Base-by-base conservation (phyloP, 257 asterid genomes). In the Ehretia macrophylla region DNA sequence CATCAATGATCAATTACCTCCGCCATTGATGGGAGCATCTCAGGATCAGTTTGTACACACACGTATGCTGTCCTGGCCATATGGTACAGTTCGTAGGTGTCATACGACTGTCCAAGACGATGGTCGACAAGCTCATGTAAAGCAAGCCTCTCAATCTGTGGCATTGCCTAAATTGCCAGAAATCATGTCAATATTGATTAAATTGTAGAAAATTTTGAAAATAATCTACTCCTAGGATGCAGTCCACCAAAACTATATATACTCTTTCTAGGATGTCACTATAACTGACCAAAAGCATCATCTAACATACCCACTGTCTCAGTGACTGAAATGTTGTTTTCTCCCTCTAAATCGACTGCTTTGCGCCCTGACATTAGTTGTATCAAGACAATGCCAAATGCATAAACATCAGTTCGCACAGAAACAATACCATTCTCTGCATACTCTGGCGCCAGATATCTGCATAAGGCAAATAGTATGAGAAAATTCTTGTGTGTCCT, bases 401-500 rank as follows among this genome's bases (percentile, higher is more conserved):
- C 67, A 23, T 80, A 87, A 57, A 73, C 85, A 72, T 87, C 96
- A 51, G 94, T 87, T 52, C 85, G 69, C 14, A 87, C 90, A 12
- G 96, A 87, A 58, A 82, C 80, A 42, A 79, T 79, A 21, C 96
- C 96, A 10, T 80, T 82, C 72, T 87, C 93, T 3, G 85, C 84
- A 64, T 84, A 87, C 66, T 84, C 95, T n/a, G 90, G 96, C 20
- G 96, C 94, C 19, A 87, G 88, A 78, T 87, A 87, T 56, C 95
- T 87, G 79, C 57, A 79, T 17, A 56, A 42, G 23, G 20, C 17
- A 52, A 48, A 17, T 11, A 68, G 11, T 8, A 11, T 52, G 51
- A 14, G 53, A n/a, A 10, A 12, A 38, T 35, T 11, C n/a, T 17
- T 9, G 38, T 8, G 19, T 27, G 51, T 47, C 14, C 49, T 21